Evolutionary conservation across 2,329 filamentous ascomycete genomes (phyloP), one percentile per base, ranked within the genome.

Genomic region (Beauveria sp.): DNA sequence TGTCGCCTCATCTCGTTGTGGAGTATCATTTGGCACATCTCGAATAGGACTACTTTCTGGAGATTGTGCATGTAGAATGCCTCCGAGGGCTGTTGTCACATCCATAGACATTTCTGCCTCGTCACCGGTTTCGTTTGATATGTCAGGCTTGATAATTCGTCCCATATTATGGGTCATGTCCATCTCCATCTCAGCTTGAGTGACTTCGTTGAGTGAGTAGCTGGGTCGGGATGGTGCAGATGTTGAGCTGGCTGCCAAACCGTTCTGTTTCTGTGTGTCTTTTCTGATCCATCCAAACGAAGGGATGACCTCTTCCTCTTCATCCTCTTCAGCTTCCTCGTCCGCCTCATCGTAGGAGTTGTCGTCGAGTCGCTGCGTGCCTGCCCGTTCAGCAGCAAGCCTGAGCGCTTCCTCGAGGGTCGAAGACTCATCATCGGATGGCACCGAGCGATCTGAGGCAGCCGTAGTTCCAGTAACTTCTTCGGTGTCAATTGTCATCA

Each of bases 61-160:
- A n/a, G 60, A 61, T 20, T 52, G 54, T 14, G 76, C 79, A 5
- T 80, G 76, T 22, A 96, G 73, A 59, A 97, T 97, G 3, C 87
- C 84, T 9, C 93, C 93, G 58, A 96, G 79, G 9, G 85, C 90
- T 59, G 84, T 85, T 2, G 93, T 97, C 8, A 97, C 90, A 67
- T 97, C 93, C 93, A 97, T 97, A 24, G 91, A 94, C 80, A 96
- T 87, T 44, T 92, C 90, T 64, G 85, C 83, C 22, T 83, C 81
- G 26, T 81, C 76, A 3, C 70, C 67, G 12, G 50, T 44, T 18
- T 73, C 71, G 14, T 78, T 77, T 14, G 81, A 79, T 5, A 75
- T 70, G 26, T 79, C 69, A 56, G 78, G 26, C 63, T 70, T 72
- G 44, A 81, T 68, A 48, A 85, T 85, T n/a, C 80, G 77, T 4